phyloP scores from a whole-genome alignment of 2,329 filamentous ascomycete genomes.

The Xylaria sp. region DNA sequence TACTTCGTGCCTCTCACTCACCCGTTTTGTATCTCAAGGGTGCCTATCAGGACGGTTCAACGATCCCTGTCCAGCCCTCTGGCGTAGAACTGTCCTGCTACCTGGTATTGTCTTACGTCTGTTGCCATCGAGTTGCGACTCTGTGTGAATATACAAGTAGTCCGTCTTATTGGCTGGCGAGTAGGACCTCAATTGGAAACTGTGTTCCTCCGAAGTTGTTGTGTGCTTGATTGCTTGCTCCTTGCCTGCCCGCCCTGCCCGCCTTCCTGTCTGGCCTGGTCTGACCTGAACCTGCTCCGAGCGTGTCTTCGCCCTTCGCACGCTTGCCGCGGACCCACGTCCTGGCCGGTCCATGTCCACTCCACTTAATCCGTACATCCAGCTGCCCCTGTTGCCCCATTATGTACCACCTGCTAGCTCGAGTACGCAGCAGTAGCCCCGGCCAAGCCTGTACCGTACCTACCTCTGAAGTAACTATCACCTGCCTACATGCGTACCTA shows the following conservation, averaged over 20 bases:
- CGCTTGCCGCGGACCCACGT: background rate
- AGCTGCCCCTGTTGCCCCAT: background rate
- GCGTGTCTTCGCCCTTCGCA: background rate
- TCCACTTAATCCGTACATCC: background rate
- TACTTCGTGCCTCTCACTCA: background rate
- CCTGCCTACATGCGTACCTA: background rate
- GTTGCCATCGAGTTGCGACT: background rate
- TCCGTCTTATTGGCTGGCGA: background rate
- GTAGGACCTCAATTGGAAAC: slow-evolving; percentile 4
- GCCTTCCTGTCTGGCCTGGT: background rate
- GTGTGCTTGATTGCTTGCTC: background rate
- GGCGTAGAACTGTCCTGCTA: slow-evolving; percentile 20
- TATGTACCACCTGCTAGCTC: background rate
- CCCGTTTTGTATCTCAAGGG: background rate
- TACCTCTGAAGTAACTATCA: background rate
- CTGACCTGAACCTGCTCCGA: background rate
- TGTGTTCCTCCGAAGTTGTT: background rate
- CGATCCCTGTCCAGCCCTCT: slow-evolving; percentile 30
- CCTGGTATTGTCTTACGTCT: background rate
- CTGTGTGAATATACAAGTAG: background rate
- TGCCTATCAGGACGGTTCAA: slow-evolving; percentile 8
- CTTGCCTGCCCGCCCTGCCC: background rate
- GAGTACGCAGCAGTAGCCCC: background rate
- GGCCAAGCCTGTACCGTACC: background rate
- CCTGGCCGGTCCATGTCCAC: background rate